Conservation (phyloP, 2,329 filamentous ascomycete genomes). For the Trichophyton equinum region DNA sequence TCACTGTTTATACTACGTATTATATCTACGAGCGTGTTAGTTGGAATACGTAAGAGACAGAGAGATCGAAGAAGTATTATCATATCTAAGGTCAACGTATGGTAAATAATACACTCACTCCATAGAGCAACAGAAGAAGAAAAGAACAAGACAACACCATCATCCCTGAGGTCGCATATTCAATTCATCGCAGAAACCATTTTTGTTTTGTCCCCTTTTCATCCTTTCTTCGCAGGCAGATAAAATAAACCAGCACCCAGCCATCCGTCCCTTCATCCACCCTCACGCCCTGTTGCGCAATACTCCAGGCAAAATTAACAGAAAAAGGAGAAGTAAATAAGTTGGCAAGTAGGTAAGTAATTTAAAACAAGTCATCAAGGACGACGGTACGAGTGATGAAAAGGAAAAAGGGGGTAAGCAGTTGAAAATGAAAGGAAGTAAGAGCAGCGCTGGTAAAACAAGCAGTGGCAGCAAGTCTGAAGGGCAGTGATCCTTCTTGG, state of each 20-base stretch:
- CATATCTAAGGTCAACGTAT: background rate
- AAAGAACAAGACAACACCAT: background rate
- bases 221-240: background rate
- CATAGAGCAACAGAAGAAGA: background rate
- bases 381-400: no score
- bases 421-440: background rate
- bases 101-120: conserved; percentile 1
- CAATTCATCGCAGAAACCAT: background rate
- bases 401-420: no score
- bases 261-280: background rate
- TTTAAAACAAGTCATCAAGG: no score
- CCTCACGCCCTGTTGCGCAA: background rate
- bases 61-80: background rate
- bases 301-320: background rate
- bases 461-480: background rate
- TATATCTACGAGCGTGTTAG: background rate
- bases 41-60: background rate
- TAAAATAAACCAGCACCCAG: background rate
- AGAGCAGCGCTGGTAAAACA: background rate
- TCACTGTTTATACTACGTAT: background rate
- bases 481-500: background rate
- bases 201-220: background rate
- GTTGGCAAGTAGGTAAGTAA: no score
- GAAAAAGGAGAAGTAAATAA: no score
- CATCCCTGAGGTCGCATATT: background rate